These are phyloP conservation scores for Clonostachys solani DNA, from an alignment of 2,329 filamentous ascomycete species.

Conservation along the genomic window DNA sequence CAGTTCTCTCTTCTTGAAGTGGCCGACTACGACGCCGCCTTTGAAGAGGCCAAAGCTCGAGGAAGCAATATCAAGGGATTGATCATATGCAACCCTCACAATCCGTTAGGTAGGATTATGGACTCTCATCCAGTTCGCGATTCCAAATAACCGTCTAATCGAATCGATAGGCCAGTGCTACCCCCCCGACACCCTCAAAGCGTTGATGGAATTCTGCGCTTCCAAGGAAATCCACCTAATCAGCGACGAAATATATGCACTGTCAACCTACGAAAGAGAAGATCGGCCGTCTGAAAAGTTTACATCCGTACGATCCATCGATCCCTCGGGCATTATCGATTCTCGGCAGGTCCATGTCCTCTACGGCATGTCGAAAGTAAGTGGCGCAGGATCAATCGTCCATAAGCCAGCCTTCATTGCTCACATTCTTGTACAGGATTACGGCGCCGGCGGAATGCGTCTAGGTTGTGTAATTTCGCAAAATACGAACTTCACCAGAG, in stretches of 20 bases:
- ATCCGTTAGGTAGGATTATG: neutral
- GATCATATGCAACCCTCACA: neutral
- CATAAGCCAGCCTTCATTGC: neutral
- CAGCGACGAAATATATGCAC: neutral
- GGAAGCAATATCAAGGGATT: neutral
- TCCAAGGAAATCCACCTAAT: neutral
- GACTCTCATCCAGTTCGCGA: too few relatives aligned
- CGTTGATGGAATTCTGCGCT: neutral
- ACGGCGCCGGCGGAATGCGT: neutral
- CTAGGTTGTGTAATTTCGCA: neutral
- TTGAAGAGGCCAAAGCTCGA: neutral
- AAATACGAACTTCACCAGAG: neutral
- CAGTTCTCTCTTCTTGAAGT: neutral
- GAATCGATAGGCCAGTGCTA: neutral
- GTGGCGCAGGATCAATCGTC: neutral
- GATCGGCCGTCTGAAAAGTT: neutral
- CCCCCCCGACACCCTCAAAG: neutral
- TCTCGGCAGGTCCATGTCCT: neutral
- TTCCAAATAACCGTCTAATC: too few relatives aligned
- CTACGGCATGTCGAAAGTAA: neutral
- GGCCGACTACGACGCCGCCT: neutral
- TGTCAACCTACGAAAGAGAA: slow-evolving; percentile 4
- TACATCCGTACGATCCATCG: neutral
- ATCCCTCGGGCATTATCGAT: neutral
- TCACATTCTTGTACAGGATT: neutral